phyloP scores from a whole-genome alignment of 2,329 filamentous ascomycete species.

The Calonectria leucothoes region DNA sequence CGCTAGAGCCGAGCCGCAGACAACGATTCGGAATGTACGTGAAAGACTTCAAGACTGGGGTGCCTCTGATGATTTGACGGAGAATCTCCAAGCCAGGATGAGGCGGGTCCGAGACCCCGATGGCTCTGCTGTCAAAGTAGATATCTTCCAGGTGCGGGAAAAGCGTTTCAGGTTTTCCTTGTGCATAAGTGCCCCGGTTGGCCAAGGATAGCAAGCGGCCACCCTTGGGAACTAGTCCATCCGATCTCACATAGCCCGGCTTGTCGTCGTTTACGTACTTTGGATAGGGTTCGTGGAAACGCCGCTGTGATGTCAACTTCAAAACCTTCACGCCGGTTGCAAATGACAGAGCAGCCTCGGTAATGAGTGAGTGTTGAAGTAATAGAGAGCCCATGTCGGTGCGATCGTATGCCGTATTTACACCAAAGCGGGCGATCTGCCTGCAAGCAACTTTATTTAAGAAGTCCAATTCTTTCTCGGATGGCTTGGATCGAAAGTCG shows the following conservation, averaged over 20 bases:
- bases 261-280: neutral
- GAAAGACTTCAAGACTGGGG: neutral
- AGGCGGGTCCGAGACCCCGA: neutral
- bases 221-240: neutral
- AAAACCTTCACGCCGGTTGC: neutral
- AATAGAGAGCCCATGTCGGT: neutral
- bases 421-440: neutral
- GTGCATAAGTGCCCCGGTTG: neutral
- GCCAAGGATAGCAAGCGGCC: neutral
- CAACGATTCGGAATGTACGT: neutral
- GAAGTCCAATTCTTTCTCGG: neutral
- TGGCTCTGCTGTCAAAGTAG: neutral
- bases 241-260: neutral
- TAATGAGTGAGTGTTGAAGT: neutral
- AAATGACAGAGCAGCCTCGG: neutral
- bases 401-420: neutral
- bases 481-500: neutral
- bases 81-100: neutral
- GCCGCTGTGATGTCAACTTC: neutral
- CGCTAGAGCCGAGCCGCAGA: too few species aligned
- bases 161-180: neutral
- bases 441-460: neutral
- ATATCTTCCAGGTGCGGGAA: neutral
- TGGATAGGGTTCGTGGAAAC: neutral
- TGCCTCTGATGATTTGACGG: neutral